Conservation (phyloP, 805 yeast species). For the Saturnispora dispora region DNA sequence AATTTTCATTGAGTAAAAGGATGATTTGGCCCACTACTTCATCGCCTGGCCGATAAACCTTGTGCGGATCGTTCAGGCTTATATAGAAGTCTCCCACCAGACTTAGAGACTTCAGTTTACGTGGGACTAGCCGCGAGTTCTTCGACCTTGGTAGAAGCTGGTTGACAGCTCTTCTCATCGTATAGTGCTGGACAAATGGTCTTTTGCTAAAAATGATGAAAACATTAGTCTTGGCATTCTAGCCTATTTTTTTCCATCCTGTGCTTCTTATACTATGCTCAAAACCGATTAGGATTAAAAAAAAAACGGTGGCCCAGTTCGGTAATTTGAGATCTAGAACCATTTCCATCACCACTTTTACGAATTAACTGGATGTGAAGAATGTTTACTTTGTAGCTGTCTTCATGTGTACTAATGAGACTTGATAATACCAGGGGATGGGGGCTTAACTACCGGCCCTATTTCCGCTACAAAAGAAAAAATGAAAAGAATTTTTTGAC, state of each 20-base stretch:
- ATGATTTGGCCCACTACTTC: conserved; percentile 56
- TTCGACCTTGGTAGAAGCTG: conserved; percentile 30
- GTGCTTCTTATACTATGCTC: background rate
- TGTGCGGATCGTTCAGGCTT: conserved; percentile 64
- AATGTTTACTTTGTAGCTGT: background rate
- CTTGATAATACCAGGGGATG: too few relatives aligned
- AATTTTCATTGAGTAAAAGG: conserved; percentile 45
- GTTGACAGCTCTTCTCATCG: conserved; percentile 45
- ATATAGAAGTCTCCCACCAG: conserved; percentile 59
- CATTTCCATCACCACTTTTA: background rate
- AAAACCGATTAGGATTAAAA: background rate
- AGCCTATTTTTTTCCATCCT: background rate
- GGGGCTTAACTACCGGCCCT: too few relatives aligned
- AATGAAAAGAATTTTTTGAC: background rate
- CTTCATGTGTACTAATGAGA: too few relatives aligned
- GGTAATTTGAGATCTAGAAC: background rate
- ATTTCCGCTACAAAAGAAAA: too few relatives aligned
- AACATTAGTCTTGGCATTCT: conserved; percentile 5
- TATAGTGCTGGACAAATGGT: background rate
- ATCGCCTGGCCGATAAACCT: conserved; percentile 74
- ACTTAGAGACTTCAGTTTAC: conserved; percentile 15
- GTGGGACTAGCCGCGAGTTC: conserved; percentile 13
- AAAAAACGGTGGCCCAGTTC: background rate
- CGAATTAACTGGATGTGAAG: too few relatives aligned
- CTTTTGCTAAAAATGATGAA: background rate